phyloP scores from a whole-genome alignment of 2,329 filamentous ascomycete genomes.

The Pestalotiopsis sp. region DNA sequence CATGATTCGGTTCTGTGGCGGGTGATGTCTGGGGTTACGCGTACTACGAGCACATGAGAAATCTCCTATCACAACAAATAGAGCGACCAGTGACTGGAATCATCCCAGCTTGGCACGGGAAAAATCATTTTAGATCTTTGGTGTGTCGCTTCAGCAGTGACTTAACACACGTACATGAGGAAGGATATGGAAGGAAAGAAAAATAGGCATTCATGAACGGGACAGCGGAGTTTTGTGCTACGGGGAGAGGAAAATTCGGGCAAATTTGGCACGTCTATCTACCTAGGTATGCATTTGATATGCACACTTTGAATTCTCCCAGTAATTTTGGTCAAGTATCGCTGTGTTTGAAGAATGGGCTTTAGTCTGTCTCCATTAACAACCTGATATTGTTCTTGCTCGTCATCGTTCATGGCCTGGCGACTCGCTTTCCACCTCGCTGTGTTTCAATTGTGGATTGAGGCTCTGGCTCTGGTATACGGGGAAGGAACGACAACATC shows the following conservation, averaged over 20 bases:
- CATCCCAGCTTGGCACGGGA: not conserved
- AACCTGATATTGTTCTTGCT: too few species aligned
- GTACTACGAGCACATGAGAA: not conserved
- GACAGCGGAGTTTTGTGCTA: not conserved
- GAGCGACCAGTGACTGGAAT: conserved; percentile 3
- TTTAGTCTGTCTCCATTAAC: too few species aligned
- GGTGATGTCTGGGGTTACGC: not conserved
- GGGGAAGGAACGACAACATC: not conserved
- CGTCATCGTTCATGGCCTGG: not conserved
- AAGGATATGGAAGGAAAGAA: not conserved
- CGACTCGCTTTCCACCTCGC: not conserved
- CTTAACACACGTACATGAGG: not conserved
- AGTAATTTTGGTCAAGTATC: not conserved
- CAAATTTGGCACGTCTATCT: not conserved
- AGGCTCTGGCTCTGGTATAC: too few species aligned
- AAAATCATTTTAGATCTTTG: not conserved
- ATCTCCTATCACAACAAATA: conserved; percentile 3
- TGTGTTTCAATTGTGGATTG: not conserved
- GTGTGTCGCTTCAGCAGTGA: not conserved
- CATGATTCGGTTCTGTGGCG: not conserved
- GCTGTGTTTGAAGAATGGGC: too few species aligned
- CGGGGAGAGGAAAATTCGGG: not conserved
- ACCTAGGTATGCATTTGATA: too few species aligned
- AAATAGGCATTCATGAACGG: not conserved
- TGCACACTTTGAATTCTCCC: not conserved